Percentiles rank a stretch among this genome's conserved stretches.
These are phyloP conservation scores for Fusarium praegraminearum DNA, from an alignment of 2,329 filamentous ascomycete species.

Conservation along the genomic window DNA sequence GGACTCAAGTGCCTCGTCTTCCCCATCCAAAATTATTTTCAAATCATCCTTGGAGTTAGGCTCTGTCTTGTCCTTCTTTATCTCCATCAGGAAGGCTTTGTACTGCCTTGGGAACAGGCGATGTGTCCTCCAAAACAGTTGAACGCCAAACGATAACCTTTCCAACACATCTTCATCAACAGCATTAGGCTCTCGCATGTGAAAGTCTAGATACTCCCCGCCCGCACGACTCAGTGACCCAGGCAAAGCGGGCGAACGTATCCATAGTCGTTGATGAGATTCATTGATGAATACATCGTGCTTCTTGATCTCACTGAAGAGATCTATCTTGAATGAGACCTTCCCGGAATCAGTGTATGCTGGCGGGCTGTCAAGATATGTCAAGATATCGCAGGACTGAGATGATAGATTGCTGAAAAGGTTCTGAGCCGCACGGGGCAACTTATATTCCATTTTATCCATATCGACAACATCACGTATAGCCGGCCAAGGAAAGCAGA, in stretches of 20 bases:
- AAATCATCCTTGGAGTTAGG: neutral
- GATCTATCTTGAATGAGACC: neutral
- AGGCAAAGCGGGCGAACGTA: constrained; percentile 18
- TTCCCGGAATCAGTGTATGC: constrained; percentile 12
- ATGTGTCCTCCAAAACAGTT: constrained; percentile 25
- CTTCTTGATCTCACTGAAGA: constrained; percentile 26
- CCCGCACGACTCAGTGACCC: constrained; percentile 15
- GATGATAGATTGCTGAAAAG: constrained; percentile 26
- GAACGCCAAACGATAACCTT: constrained; percentile 9
- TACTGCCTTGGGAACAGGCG: constrained; percentile 21
- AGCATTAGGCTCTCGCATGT: constrained; percentile 1
- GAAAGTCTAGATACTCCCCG: constrained; percentile 20
- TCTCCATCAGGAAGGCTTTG: constrained; percentile 5
- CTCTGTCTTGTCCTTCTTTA: neutral
- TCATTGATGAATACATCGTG: constrained; percentile 13
- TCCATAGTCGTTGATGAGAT: constrained; percentile 22
- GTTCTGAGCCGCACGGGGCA: constrained; percentile 24
- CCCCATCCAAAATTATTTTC: constrained; percentile 2
- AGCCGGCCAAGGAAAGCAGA: constrained; percentile 34
- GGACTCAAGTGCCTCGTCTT: neutral
- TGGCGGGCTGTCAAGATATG: constrained; percentile 26
- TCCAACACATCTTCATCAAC: neutral
- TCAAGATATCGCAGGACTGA: constrained; percentile 25
- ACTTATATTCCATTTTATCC: constrained; percentile 13
- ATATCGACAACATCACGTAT: constrained; percentile 32